phyloP scores from a whole-genome alignment of 805 yeast species.

The Candida nemodendra region DNA sequence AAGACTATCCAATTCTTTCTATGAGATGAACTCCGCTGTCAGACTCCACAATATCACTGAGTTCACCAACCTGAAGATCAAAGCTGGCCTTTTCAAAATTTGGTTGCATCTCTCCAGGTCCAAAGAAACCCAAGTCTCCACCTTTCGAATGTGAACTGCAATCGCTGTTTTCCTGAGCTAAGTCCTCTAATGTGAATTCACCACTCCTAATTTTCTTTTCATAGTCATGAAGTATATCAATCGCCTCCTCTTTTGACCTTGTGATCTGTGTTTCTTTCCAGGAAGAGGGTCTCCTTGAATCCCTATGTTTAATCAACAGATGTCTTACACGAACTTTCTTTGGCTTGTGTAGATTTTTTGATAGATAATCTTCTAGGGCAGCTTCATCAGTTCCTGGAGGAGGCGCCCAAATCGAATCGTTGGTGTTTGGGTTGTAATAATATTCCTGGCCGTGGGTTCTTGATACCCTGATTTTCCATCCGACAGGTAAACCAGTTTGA shows the following conservation, averaged over 20 bases:
- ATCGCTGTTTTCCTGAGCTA: slow-evolving; percentile 84
- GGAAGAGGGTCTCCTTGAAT: slow-evolving; percentile 85
- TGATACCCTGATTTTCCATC: slow-evolving; percentile 81
- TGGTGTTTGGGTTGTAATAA: slow-evolving; percentile 66
- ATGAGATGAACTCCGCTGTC: slow-evolving; percentile 90
- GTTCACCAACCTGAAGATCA: slow-evolving; percentile 75
- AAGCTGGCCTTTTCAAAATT: slow-evolving; percentile 87
- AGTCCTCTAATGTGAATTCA: slow-evolving; percentile 59
- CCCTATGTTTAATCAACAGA: slow-evolving; percentile 77
- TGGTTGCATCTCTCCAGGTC: slow-evolving; percentile 93
- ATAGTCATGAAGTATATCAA: slow-evolving; percentile 55
- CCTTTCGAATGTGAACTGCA: slow-evolving; percentile 83
- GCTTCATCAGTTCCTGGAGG: slow-evolving; percentile 78
- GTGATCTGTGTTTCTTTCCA: slow-evolving; percentile 81
- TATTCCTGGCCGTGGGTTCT: slow-evolving; percentile 83
- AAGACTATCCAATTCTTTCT: slow-evolving; percentile 78
- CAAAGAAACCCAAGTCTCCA: slow-evolving; percentile 91
- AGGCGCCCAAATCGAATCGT: slow-evolving; percentile 85
- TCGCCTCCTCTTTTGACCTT: slow-evolving; percentile 80
- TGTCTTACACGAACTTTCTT: slow-evolving; percentile 79
- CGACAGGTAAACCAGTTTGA: slow-evolving; percentile 75
- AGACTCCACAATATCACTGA: slow-evolving; percentile 80
- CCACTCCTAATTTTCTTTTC: slow-evolving; percentile 63
- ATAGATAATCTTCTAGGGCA: slow-evolving; percentile 56
- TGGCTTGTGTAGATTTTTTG: slow-evolving; percentile 46